Conservation (phyloP, 2,329 filamentous ascomycete genomes). For the Xylaria hypoxylon region DNA sequence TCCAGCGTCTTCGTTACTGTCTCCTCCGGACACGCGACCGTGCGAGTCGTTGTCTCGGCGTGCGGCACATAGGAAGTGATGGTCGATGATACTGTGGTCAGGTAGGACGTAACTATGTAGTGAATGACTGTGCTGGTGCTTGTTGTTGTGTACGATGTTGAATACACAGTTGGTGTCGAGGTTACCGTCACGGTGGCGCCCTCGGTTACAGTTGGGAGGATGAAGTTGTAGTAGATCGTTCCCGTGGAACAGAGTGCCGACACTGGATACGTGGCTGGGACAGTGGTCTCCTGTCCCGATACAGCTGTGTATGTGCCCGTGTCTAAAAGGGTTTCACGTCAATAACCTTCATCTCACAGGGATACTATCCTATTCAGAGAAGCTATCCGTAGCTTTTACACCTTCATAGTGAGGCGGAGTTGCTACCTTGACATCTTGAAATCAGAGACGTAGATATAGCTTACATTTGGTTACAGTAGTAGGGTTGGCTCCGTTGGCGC, state of each 20-base stretch:
- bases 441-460: not conserved
- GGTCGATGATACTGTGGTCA: not conserved
- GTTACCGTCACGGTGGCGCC: not conserved
- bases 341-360: not conserved
- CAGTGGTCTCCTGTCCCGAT: slow-evolving; percentile 10
- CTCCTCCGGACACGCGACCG: not conserved
- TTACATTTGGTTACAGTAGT: slow-evolving; percentile 10
- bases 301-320: slow-evolving; percentile 14
- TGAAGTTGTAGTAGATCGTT: not conserved
- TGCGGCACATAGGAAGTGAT: not conserved
- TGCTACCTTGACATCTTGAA: not conserved
- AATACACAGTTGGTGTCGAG: not conserved
- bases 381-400: not conserved
- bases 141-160: not conserved
- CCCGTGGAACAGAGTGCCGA: slow-evolving; percentile 10
- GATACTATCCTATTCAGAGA: not conserved
- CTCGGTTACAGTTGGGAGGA: not conserved
- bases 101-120: not conserved
- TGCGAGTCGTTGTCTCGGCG: not conserved
- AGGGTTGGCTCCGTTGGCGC: slow-evolving; percentile 11
- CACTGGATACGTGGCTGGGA: slow-evolving; percentile 6
- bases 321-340: not conserved
- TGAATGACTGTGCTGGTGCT: slow-evolving; percentile 1
- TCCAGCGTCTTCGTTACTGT: slow-evolving; percentile 12
- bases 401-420: not conserved